These are phyloP conservation scores for Plasmodium fragile DNA, from an alignment of 169 alveolate species.

Conservation along the genomic window DNA sequence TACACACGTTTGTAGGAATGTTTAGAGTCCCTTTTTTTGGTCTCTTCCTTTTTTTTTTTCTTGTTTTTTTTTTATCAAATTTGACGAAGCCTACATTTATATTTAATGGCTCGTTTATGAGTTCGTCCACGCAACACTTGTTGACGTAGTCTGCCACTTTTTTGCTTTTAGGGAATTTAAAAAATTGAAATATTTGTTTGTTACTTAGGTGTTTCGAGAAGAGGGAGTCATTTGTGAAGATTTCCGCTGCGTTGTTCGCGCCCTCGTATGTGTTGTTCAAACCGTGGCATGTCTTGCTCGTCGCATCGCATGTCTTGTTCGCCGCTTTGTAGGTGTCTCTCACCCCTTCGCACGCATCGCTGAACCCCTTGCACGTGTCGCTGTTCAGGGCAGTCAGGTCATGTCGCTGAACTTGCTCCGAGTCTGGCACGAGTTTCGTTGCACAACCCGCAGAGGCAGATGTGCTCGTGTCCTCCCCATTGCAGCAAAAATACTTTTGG, in stretches of 20 bases:
- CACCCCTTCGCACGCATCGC: background rate
- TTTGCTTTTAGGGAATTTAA: conserved; percentile 40
- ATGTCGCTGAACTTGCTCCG: background rate
- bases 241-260: background rate
- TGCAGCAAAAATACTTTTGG: background rate
- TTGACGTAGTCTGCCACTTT: conserved; percentile 46
- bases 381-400: background rate
- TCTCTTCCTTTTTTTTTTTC: conserved; percentile 13
- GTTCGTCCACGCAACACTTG: conserved; percentile 5
- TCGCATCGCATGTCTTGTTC: no score
- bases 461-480: background rate
- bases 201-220: conserved; percentile 48
- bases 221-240: conserved; percentile 37
- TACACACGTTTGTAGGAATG: background rate
- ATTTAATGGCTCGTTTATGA: conserved; percentile 58
- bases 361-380: background rate
- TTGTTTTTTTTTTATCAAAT: conserved; percentile 51
- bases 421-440: background rate
- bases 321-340: background rate
- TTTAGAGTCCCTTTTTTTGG: background rate
- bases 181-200: conserved; percentile 38
- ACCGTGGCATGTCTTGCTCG: background rate
- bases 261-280: background rate
- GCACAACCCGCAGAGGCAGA: background rate
- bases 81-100: conserved; percentile 47